Conservation (phyloP, 306 rosid species). For the Coriaria nepalensis region DNA sequence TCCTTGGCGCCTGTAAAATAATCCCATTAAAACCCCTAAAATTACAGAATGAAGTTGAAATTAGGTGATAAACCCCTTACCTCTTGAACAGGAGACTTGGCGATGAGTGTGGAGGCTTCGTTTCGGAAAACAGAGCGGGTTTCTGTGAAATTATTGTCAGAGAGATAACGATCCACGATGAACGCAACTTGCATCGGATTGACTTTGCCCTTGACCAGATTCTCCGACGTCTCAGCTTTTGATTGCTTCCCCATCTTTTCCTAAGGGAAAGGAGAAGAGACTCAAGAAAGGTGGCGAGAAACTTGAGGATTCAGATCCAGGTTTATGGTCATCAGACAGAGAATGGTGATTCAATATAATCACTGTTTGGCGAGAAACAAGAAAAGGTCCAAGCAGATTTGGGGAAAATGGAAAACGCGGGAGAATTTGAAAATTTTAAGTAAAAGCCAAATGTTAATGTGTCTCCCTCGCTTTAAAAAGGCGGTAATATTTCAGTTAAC, state of each 20-base stretch:
- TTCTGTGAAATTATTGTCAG: conserved; percentile 39
- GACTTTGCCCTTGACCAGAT: conserved; percentile 38
- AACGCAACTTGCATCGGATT: conserved; percentile 67
- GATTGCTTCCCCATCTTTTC: conserved; percentile 48
- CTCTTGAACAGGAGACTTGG: conserved; percentile 51
- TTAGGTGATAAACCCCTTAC: conserved; percentile 17
- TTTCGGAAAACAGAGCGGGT: conserved; percentile 47
- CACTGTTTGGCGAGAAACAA: conserved; percentile 8
- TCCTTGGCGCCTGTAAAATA: conserved; percentile 40
- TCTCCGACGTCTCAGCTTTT: conserved; percentile 27
- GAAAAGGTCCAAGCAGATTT: conserved; percentile 7
- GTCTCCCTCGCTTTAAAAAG: neutral
- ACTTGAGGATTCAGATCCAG: neutral
- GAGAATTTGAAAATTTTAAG: conserved; percentile 26
- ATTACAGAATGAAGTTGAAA: neutral
- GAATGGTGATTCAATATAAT: no score
- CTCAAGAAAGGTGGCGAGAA: neutral
- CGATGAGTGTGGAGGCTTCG: conserved; percentile 59
- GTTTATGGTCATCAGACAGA: conserved; percentile 4
- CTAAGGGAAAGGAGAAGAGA: neutral
- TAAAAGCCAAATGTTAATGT: neutral
- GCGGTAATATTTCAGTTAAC: no score
- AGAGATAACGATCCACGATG: conserved; percentile 68
- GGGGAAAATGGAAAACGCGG: conserved; percentile 29
- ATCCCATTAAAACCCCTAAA: neutral